These are phyloP conservation scores for Crucihimalaya himalaica DNA, from an alignment of 345 rosid genomes.

Conservation along the genomic window DNA sequence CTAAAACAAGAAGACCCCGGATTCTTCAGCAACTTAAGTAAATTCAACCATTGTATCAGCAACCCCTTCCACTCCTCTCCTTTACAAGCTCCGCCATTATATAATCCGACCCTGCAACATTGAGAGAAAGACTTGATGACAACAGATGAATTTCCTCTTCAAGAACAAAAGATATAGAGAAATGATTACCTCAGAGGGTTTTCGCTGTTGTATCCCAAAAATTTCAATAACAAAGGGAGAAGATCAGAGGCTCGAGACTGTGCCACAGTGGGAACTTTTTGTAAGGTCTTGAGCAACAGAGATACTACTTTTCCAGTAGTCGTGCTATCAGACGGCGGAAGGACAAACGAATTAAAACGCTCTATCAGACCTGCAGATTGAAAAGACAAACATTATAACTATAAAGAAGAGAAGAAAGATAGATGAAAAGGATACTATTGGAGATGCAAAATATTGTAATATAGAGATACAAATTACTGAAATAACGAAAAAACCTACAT, in stretches of 20 bases:
- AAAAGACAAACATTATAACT: constrained; percentile 9
- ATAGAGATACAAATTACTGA: not conserved
- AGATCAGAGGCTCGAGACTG: constrained; percentile 68
- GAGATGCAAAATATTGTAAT: not conserved
- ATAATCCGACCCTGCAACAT: constrained; percentile 60
- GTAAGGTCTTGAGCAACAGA: constrained; percentile 66
- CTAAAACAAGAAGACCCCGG: constrained; percentile 53
- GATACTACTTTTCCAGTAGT: constrained; percentile 57
- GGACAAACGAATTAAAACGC: constrained; percentile 48
- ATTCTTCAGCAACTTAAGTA: constrained; percentile 70
- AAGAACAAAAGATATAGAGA: constrained; percentile 12
- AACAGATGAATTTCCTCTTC: not conserved
- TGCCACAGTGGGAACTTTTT: constrained; percentile 60
- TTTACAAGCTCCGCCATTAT: constrained; percentile 50
- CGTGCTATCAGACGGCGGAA: constrained; percentile 54
- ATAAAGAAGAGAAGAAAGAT: not conserved
- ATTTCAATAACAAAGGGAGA: constrained; percentile 61
- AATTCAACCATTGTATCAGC: constrained; percentile 71
- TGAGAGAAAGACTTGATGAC: constrained; percentile 7
- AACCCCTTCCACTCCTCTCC: constrained; percentile 73
- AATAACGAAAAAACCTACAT: constrained; percentile 43
- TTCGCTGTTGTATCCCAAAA: constrained; percentile 63
- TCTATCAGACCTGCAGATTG: constrained; percentile 52
- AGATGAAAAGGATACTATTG: not conserved
- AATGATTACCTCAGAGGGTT: constrained; percentile 52